These are phyloP conservation scores for Eucalyptus albens DNA, from an alignment of 345 rosid genomes.

Conservation along the genomic window DNA sequence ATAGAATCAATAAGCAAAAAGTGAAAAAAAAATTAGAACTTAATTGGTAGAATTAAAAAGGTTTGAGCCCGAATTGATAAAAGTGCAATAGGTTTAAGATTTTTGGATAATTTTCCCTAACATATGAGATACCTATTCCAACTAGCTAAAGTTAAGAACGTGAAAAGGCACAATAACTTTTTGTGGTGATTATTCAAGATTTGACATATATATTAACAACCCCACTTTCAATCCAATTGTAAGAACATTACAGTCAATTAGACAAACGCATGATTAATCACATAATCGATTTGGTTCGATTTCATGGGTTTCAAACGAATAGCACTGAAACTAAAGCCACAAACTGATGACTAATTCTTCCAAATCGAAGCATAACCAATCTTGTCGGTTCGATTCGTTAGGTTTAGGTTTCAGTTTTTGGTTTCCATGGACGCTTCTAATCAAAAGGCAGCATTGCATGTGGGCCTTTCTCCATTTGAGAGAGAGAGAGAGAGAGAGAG, in stretches of 20 bases:
- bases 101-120: neutral
- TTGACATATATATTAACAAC: neutral
- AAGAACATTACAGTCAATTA: neutral
- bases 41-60: rapidly evolving
- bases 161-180: neutral
- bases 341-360: neutral
- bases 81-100: neutral
- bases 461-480: too few relatives aligned
- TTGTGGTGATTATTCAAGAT: neutral
- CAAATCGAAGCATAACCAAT: neutral
- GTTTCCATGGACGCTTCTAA: neutral
- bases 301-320: neutral
- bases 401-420: neutral
- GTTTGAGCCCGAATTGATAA: neutral
- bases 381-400: neutral
- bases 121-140: neutral
- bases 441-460: neutral
- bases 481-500: too few relatives aligned
- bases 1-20: neutral
- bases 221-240: neutral
- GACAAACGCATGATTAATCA: neutral
- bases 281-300: neutral
- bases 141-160: neutral
- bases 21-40: neutral
- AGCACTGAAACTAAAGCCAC: neutral